Conservation (phyloP, 2,329 filamentous ascomycete species). For the Xylaria sp. region DNA sequence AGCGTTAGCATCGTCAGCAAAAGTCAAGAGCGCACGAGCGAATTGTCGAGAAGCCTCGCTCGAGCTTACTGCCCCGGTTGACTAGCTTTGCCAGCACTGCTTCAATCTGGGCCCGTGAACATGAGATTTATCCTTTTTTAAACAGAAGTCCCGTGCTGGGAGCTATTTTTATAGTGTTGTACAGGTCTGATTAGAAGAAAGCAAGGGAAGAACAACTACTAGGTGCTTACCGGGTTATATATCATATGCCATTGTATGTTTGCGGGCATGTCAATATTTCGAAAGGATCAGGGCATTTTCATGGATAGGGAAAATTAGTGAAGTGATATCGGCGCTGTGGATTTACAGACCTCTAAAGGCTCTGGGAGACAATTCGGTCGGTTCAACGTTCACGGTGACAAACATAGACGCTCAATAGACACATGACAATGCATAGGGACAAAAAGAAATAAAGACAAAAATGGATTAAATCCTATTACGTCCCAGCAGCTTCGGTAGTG, state of each 20-base stretch:
- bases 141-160: constrained; percentile 31
- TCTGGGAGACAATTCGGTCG: constrained; percentile 31
- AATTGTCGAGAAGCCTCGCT: constrained; percentile 12
- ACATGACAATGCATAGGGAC: constrained; percentile 43
- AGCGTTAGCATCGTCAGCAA: constrained; percentile 1
- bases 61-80: constrained; percentile 7
- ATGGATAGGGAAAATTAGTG: constrained; percentile 42
- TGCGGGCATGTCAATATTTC: constrained; percentile 45
- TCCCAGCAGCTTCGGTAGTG: too few relatives aligned
- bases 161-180: constrained; percentile 43
- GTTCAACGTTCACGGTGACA: constrained; percentile 33
- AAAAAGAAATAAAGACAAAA: constrained; percentile 46
- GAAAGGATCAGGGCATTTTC: constrained; percentile 41
- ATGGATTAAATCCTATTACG: constrained; percentile 21
- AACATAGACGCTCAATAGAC: constrained; percentile 47
- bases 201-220: constrained; percentile 33
- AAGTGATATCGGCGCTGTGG: constrained; percentile 40
- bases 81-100: constrained; percentile 30
- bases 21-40: constrained; percentile 1
- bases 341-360: constrained; percentile 33
- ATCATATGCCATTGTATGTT: constrained; percentile 47
- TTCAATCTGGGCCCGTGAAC: constrained; percentile 32
- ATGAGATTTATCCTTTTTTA: constrained; percentile 33
- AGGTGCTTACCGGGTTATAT: constrained; percentile 46
- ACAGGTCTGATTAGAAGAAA: constrained; percentile 36